A percentile compares a stretch with the other conserved stretches of the same genome.
These are phyloP conservation scores for Phyllosticta ampelicida DNA, from an alignment of 2,329 filamentous ascomycete genomes.

Conservation along the genomic window DNA sequence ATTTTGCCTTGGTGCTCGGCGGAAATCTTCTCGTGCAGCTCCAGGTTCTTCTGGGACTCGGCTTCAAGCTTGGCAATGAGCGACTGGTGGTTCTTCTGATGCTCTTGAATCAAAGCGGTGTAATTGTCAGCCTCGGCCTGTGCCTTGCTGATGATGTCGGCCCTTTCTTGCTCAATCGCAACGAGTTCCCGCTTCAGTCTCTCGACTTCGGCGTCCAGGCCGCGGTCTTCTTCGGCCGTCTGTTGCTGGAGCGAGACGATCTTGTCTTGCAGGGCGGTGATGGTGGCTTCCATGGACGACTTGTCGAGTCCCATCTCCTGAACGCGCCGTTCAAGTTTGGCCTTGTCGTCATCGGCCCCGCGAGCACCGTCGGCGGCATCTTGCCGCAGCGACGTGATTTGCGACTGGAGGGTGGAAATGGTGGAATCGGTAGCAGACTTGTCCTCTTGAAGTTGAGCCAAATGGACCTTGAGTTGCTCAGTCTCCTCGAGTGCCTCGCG, in stretches of 20 bases:
- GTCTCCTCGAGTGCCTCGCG: background rate
- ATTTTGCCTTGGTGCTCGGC: slow-evolving; percentile 4
- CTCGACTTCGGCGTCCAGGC: slow-evolving; percentile 6
- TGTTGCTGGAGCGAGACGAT: slow-evolving; percentile 4
- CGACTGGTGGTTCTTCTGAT: background rate
- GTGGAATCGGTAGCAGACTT: slow-evolving; percentile 1
- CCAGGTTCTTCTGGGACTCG: slow-evolving; percentile 3
- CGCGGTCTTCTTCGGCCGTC: slow-evolving; percentile 2
- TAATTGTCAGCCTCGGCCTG: slow-evolving; percentile 2
- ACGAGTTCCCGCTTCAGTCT: background rate
- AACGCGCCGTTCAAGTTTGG: slow-evolving; percentile 1
- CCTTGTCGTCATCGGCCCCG: background rate
- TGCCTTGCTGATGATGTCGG: background rate
- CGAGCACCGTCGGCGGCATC: slow-evolving; percentile 1
- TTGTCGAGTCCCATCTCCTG: slow-evolving; percentile 6
- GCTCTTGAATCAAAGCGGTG: background rate
- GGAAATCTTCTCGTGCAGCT: slow-evolving; percentile 3
- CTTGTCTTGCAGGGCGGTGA: slow-evolving; percentile 7
- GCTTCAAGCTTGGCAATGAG: slow-evolving; percentile 2
- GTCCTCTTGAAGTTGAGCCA: slow-evolving; percentile 4
- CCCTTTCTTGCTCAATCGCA: slow-evolving; percentile 4
- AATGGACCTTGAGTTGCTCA: slow-evolving; percentile 1
- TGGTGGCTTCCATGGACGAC: slow-evolving; percentile 5
- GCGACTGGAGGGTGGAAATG: slow-evolving; percentile 2
- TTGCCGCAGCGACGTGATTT: slow-evolving; percentile 1